Percentiles rank a stretch among this genome's conserved stretches.
Conservation (phyloP, 176 grass and related monocot species). For the Otatea glauca region DNA sequence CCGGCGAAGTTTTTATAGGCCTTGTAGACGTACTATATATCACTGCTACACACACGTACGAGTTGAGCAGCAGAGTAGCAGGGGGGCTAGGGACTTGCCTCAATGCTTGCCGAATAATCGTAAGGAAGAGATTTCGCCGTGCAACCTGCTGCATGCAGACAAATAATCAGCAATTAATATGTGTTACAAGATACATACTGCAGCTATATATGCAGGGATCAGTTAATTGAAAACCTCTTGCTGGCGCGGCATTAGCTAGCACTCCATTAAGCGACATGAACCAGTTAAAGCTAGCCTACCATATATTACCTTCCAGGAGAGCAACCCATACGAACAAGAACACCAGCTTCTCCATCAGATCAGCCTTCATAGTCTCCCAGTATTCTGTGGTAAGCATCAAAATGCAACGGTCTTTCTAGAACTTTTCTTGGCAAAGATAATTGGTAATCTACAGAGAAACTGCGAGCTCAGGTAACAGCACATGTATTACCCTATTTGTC, state of each 20-base stretch:
- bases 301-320: slow-evolving; percentile 47
- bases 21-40: not conserved
- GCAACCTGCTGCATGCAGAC: slow-evolving; percentile 28
- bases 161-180: not conserved
- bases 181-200: not conserved
- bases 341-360: slow-evolving; percentile 19
- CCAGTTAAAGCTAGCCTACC: not conserved
- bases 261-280: not conserved
- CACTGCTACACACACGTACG: not conserved
- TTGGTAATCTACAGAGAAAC: not conserved
- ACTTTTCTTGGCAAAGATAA: not conserved
- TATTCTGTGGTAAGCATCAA: not conserved
- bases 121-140: slow-evolving; percentile 55
- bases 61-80: not conserved
- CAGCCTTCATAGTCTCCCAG: slow-evolving; percentile 8
- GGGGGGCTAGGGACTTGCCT: slow-evolving; percentile 48
- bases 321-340: slow-evolving; percentile 45
- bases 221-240: not conserved
- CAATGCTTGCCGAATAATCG: slow-evolving; percentile 71
- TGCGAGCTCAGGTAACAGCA: not conserved
- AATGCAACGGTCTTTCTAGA: not conserved
- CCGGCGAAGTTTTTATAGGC: slow-evolving; percentile 6
- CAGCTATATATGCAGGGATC: not conserved
- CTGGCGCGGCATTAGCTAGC: not conserved
- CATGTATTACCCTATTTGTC: not conserved